Evolutionary conservation across 441 rosid genomes (phyloP), one percentile per base, ranked within the genome.

Genomic region (Macaranga tanarius): DNA sequence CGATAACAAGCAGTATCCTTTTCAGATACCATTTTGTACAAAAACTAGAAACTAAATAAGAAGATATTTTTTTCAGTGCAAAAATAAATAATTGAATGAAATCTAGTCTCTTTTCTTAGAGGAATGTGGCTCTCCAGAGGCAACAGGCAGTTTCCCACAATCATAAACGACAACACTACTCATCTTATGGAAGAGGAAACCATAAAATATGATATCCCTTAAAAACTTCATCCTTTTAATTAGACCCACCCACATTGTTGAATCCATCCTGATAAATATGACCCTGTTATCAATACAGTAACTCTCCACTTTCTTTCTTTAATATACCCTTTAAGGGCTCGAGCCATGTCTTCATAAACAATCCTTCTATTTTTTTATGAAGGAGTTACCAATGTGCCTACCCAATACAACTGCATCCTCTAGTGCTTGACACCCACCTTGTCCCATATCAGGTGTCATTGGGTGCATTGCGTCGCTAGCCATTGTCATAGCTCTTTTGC

Each of bases 401-500:
- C 82, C 82, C 5, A 85, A 67, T 0, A 83, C 86, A 7, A 83
- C 87, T 0, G 90, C 90, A n/a, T 86, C 86, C 70, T 87, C 87
- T 1, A 87, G 68, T 0, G 88, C 81, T 0, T 65, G 4, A n/a
- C 85, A 68, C 0, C 83, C 88, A 0, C 90, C 88, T 57, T 85
- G 87, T 6, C 51, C 84, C 0, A 85, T 75, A 11, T 87, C 86
- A 5, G 87, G 87, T 0, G 87, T 87, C 81, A 76, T 87, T 2
- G 90, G 88, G 48, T 87, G 90, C 88, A 85, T 83, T 0, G 88
- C 88, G 23, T 87, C 87, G 0, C 88, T 87, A 0, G 83, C 85
- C 20, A 83, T 83, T 0, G 83, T 81, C 22, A 85, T 17, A 54
- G 77, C 82, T 31, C 76, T 75, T 34, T 67, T 74, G 62, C 75